A percentile compares a stretch with the other conserved stretches of the same genome.
Evolutionary conservation across 2,329 filamentous ascomycete species (phyloP).

Genomic region (Tolypocladium album): DNA sequence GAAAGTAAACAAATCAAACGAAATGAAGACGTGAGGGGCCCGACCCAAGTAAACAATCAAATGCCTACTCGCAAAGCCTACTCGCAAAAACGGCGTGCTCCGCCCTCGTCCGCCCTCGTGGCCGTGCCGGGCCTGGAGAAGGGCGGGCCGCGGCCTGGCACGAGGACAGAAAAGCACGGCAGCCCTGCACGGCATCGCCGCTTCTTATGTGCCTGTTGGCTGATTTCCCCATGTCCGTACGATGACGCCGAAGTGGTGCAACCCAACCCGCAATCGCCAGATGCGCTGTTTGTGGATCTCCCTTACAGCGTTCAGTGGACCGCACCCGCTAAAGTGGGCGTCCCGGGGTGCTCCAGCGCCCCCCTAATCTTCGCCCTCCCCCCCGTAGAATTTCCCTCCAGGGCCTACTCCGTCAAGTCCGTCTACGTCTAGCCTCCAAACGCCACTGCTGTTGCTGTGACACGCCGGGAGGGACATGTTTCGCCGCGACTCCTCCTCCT

Average conservation of each 20-base stretch:
- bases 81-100: neutral
- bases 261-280: neutral
- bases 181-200: neutral
- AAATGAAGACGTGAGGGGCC: too few species aligned
- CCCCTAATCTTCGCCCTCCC: neutral
- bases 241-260: neutral
- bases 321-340: neutral
- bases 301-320: neutral
- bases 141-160: neutral
- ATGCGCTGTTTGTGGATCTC: neutral
- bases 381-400: neutral
- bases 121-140: neutral
- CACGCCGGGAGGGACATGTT: neutral
- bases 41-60: neutral
- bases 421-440: neutral
- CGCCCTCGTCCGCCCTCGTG: neutral
- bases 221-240: neutral
- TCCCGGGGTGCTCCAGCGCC: neutral
- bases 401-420: too few species aligned
- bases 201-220: neutral
- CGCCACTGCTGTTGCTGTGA: neutral
- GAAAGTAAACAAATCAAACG: neutral
- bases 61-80: too few species aligned
- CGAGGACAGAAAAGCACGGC: neutral
- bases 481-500: conserved; percentile 1